These are phyloP conservation scores for Termitomyces sp. DNA, from an alignment of 768 basidiomycete species.

Conservation along the genomic window DNA sequence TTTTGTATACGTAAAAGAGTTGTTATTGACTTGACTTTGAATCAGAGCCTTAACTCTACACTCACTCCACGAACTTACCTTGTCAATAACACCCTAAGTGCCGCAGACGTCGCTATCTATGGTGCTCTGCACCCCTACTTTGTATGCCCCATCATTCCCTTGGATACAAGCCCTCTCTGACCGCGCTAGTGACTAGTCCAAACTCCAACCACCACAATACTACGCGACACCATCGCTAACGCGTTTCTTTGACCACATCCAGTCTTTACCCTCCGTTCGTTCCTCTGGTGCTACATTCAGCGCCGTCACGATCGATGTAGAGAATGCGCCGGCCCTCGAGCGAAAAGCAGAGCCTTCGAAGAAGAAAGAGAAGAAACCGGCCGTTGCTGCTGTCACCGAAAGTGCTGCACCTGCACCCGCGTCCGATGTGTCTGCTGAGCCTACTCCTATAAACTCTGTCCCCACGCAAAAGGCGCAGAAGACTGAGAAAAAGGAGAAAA, in stretches of 20 bases:
- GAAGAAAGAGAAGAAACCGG: slow-evolving; percentile 65
- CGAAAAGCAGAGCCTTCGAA: slow-evolving; percentile 68
- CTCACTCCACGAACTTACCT: slow-evolving; percentile 80
- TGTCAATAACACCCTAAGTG: slow-evolving; percentile 78
- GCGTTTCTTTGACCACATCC: slow-evolving; percentile 95
- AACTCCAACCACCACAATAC: slow-evolving; percentile 66
- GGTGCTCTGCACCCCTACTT: slow-evolving; percentile 80
- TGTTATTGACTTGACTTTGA: neutral
- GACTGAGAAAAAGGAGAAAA: slow-evolving; percentile 52
- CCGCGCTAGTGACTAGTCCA: slow-evolving; percentile 40
- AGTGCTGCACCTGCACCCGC: slow-evolving; percentile 15
- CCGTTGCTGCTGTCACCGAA: slow-evolving; percentile 23
- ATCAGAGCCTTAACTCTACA: slow-evolving; percentile 64
- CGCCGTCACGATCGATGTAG: slow-evolving; percentile 66
- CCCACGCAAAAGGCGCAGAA: slow-evolving; percentile 45
- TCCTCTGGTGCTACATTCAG: slow-evolving; percentile 43
- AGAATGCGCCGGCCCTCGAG: slow-evolving; percentile 67
- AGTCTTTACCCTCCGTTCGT: slow-evolving; percentile 60
- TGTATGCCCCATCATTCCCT: slow-evolving; percentile 40
- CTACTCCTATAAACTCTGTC: slow-evolving; percentile 5
- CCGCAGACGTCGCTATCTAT: slow-evolving; percentile 88
- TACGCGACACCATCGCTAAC: slow-evolving; percentile 77
- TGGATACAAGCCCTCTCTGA: neutral
- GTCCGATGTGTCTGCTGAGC: neutral
- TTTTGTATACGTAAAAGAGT: neutral